Evolutionary conservation across 768 basidiomycete genomes (phyloP).

Genomic region (Termitomyces sp.): DNA sequence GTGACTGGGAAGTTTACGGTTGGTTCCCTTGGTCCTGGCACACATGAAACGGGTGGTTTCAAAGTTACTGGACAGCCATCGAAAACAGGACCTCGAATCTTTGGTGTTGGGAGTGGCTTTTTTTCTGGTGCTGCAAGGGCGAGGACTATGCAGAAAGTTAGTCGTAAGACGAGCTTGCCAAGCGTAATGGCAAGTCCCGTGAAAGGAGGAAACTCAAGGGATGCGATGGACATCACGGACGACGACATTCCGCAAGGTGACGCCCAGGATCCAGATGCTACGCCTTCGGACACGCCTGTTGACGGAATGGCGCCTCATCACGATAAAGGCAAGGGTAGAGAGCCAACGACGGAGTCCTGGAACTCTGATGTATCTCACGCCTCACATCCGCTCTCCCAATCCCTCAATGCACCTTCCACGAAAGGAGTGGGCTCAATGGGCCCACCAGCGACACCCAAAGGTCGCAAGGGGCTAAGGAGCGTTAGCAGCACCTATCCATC

Average conservation of each 20-base stretch:
- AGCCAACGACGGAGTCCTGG: conserved; percentile 20
- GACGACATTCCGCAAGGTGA: conserved; percentile 9
- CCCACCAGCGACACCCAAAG: conserved; percentile 43
- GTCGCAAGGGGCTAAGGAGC: conserved; percentile 32
- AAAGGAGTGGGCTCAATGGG: conserved; percentile 36
- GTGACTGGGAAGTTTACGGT: conserved; percentile 6
- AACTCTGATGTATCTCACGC: conserved; percentile 44
- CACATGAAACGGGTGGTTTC: conserved; percentile 13
- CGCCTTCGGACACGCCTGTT: background rate
- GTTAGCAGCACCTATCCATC: conserved; percentile 33
- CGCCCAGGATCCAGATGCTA: conserved; percentile 5
- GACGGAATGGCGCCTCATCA: background rate
- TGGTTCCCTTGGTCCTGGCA: conserved; percentile 13
- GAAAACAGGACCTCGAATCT: conserved; percentile 13
- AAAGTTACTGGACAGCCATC: conserved; percentile 5
- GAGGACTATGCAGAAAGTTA: conserved; percentile 33
- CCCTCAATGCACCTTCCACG: conserved; percentile 47
- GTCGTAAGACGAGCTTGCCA: conserved; percentile 43
- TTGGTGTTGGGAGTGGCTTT: conserved; percentile 15
- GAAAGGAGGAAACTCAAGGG: conserved; percentile 30
- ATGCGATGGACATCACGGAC: conserved; percentile 15
- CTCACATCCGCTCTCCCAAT: conserved; percentile 59
- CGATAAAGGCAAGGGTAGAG: conserved; percentile 32
- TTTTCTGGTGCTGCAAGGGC: conserved; percentile 20
- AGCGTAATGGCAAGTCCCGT: conserved; percentile 47